These are phyloP conservation scores for Striga asiatica DNA, from an alignment of 257 asterid species.

Conservation along the genomic window DNA sequence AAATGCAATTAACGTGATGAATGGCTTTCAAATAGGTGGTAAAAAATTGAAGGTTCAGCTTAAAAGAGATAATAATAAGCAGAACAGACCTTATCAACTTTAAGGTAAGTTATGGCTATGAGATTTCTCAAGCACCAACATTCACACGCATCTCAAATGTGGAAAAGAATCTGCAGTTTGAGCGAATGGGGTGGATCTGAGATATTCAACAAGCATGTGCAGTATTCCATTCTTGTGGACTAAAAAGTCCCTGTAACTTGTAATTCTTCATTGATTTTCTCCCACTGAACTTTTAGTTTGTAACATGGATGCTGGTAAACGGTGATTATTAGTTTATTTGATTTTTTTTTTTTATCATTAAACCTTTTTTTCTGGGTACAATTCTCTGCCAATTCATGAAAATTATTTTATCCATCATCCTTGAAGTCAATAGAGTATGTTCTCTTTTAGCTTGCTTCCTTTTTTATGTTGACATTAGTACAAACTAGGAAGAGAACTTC, in stretches of 20 bases:
- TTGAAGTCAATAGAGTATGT: too few relatives aligned
- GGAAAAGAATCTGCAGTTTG: slow-evolving; percentile 21
- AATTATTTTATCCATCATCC: not conserved
- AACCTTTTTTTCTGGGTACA: not conserved
- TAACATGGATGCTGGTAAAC: slow-evolving; percentile 10
- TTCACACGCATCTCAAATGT: slow-evolving; percentile 20
- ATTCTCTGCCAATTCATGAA: not conserved
- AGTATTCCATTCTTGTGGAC: slow-evolving; percentile 28
- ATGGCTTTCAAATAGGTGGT: slow-evolving; percentile 80
- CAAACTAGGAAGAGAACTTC: too few relatives aligned
- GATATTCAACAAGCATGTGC: slow-evolving; percentile 7
- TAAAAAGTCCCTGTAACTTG: slow-evolving; percentile 39
- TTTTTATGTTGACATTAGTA: too few relatives aligned
- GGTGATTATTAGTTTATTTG: not conserved
- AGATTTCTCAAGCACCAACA: slow-evolving; percentile 18
- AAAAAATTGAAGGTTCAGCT: slow-evolving; percentile 94
- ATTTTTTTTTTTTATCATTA: not conserved
- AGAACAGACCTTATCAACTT: slow-evolving; percentile 31
- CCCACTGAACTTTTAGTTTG: slow-evolving; percentile 43
- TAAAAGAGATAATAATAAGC: slow-evolving; percentile 60
- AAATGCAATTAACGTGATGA: slow-evolving; percentile 69
- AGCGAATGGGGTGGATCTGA: slow-evolving; percentile 15
- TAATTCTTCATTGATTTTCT: slow-evolving; percentile 29
- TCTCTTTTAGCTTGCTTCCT: too few relatives aligned
- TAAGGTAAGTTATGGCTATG: slow-evolving; percentile 22